Evolutionary conservation across 345 rosid species (phyloP).

Genomic region (Clausena lansium): DNA sequence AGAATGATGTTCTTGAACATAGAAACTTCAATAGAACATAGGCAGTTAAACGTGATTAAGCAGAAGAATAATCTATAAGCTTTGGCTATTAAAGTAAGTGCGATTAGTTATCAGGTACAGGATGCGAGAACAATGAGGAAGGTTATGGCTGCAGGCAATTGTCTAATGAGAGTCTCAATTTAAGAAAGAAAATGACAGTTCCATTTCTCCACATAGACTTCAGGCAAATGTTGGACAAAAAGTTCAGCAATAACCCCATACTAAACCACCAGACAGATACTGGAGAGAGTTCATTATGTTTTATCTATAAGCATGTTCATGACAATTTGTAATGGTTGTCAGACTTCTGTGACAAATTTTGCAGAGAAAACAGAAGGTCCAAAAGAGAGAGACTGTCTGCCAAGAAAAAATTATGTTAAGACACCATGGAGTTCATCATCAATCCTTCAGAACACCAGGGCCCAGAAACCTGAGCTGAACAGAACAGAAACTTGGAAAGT

Average conservation of each 20-base stretch:
- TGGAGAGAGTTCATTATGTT: slow-evolving; percentile 3
- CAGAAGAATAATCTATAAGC: neutral
- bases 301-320: slow-evolving; percentile 4
- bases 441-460: slow-evolving; percentile 31
- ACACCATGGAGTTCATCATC: slow-evolving; percentile 16
- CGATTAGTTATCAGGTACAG: neutral
- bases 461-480: slow-evolving; percentile 32
- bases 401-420: slow-evolving; percentile 2
- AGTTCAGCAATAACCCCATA: slow-evolving; percentile 1
- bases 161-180: neutral
- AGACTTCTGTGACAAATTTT: slow-evolving; percentile 18
- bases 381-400: slow-evolving; percentile 17
- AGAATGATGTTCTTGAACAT: neutral
- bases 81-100: slow-evolving; percentile 3
- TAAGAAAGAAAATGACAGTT: slow-evolving; percentile 12
- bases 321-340: slow-evolving; percentile 33
- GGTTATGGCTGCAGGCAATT: neutral
- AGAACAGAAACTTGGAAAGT: slow-evolving; percentile 23
- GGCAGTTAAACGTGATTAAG: neutral
- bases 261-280: neutral
- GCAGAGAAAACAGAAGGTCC: slow-evolving; percentile 14
- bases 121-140: neutral
- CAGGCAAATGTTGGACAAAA: slow-evolving; percentile 7
- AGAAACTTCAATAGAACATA: neutral
- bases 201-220: neutral